A percentile compares a stretch with the other conserved stretches of the same genome.
Evolutionary conservation across 2,329 filamentous ascomycete genomes (phyloP).

Genomic region (Xylariaceae sp.): DNA sequence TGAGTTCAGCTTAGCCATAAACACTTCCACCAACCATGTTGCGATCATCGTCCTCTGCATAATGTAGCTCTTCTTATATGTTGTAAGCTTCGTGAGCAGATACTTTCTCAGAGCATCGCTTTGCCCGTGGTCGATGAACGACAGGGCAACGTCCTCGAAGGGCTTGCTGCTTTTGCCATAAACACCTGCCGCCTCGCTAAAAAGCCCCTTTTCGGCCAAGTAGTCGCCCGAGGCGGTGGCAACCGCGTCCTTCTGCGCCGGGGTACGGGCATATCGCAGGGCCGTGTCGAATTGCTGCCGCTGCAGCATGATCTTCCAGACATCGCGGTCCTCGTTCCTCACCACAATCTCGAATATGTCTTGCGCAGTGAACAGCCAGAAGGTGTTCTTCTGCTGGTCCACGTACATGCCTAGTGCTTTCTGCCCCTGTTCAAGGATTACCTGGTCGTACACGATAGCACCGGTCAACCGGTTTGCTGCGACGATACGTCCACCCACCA

Average conservation of each 20-base stretch:
- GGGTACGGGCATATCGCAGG: conserved; percentile 74
- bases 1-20: conserved; percentile 94
- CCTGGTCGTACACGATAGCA: conserved; percentile 79
- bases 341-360: conserved; percentile 94
- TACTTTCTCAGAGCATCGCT: conserved; percentile 89
- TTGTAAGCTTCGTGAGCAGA: conserved; percentile 73
- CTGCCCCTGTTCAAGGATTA: conserved; percentile 74
- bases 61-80: conserved; percentile 71
- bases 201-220: conserved; percentile 74
- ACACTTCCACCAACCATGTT: conserved; percentile 91
- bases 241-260: conserved; percentile 80
- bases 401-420: conserved; percentile 77
- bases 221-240: conserved; percentile 89
- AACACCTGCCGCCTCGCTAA: conserved; percentile 76
- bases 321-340: conserved; percentile 81
- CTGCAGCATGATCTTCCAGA: conserved; percentile 91
- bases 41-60: conserved; percentile 97
- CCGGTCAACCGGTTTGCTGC: conserved; percentile 85
- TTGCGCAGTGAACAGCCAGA: conserved; percentile 87
- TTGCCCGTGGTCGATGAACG: conserved; percentile 84
- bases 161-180: conserved; percentile 95
- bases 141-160: conserved; percentile 91
- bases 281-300: conserved; percentile 85
- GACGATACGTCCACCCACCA: conserved; percentile 77
- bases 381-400: conserved; percentile 92